These are phyloP conservation scores for Solanum hybrid DNA, from an alignment of 305 asterid genomes.

Conservation along the genomic window DNA sequence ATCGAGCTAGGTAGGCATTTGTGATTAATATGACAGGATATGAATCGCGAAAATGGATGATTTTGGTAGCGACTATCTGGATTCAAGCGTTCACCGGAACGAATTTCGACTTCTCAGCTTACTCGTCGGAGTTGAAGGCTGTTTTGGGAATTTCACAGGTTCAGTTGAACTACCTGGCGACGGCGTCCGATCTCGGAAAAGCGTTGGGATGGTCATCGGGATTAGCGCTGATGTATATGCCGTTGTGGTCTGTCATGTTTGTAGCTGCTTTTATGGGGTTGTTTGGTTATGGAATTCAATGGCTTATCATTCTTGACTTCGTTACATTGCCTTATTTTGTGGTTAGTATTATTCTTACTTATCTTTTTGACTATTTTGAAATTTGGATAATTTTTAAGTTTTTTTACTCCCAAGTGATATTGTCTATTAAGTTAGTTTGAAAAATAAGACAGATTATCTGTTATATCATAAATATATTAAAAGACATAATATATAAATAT, in stretches of 20 bases:
- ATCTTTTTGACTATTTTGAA: no score
- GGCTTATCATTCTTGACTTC: constrained; percentile 46
- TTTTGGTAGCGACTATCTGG: constrained; percentile 69
- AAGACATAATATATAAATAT: no score
- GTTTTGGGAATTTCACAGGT: constrained; percentile 67
- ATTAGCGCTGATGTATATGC: constrained; percentile 51
- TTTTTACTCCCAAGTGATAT: no score
- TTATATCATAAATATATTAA: no score
- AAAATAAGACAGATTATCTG: no score
- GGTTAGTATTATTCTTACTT: constrained; percentile 30
- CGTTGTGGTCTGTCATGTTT: constrained; percentile 59
- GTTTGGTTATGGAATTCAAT: constrained; percentile 66
- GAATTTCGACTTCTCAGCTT: constrained; percentile 78
- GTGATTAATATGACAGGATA: constrained; percentile 37
- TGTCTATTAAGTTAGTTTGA: no score
- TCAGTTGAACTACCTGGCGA: constrained; percentile 77
- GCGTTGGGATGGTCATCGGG: constrained; percentile 87
- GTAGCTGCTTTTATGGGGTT: constrained; percentile 66
- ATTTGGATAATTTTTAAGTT: no score
- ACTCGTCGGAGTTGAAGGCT: constrained; percentile 64
- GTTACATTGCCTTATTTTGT: constrained; percentile 56
- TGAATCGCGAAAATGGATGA: constrained; percentile 66
- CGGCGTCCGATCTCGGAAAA: constrained; percentile 87
- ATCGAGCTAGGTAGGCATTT: not conserved
- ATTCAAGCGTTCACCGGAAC: constrained; percentile 92